Conservation (phyloP, 805 yeast genomes). For the Saccharomycopsis sp. region DNA sequence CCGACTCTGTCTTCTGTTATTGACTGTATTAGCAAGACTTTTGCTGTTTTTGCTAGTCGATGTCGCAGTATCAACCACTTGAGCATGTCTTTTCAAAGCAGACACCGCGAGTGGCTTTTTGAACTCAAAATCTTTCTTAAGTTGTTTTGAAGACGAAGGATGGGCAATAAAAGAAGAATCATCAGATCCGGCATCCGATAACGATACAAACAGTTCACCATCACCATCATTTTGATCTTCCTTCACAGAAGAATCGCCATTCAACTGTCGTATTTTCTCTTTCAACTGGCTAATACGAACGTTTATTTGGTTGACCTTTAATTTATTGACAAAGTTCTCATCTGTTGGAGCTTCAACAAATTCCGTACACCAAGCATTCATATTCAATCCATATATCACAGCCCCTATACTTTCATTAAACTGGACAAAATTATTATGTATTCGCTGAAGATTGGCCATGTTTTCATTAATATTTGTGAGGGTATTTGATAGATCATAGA, state of each 20-base stretch:
- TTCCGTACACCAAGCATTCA: conserved; percentile 86
- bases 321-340: conserved; percentile 19
- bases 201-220: not conserved
- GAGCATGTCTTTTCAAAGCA: not conserved
- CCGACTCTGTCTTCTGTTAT: conserved; percentile 14
- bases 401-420: conserved; percentile 78
- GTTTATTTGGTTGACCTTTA: conserved; percentile 13
- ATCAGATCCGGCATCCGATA: not conserved
- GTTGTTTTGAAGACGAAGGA: not conserved
- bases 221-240: not conserved
- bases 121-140: not conserved
- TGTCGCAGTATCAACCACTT: not conserved
- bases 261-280: conserved; percentile 12
- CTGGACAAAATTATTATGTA: conserved; percentile 54
- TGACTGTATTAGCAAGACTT: not conserved
- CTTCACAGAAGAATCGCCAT: not conserved
- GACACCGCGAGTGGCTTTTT: not conserved
- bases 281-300: conserved; percentile 10
- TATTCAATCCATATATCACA: conserved; percentile 69
- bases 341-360: conserved; percentile 33
- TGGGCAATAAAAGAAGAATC: not conserved
- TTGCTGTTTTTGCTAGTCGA: not conserved
- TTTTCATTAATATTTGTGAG: conserved; percentile 5
- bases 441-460: conserved; percentile 25
- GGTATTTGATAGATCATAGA: conserved; percentile 1